Conservation (phyloP, 2,329 filamentous ascomycete species). For the Purpureocillium lavendulum region DNA sequence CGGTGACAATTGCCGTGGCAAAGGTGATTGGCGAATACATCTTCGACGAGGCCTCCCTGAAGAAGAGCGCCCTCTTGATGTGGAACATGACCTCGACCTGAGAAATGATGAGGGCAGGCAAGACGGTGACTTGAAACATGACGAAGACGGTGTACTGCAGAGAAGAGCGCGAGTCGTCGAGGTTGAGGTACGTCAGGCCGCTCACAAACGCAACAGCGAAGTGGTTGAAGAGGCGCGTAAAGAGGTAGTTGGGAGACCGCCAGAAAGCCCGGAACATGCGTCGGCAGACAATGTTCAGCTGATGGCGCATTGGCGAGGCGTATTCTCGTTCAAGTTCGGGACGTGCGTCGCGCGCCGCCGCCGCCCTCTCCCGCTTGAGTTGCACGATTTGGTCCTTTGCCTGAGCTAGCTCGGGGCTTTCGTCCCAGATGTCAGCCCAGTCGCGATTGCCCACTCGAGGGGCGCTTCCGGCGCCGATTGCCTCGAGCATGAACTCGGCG, state of each 20-base stretch:
- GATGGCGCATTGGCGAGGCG: slow-evolving; percentile 70
- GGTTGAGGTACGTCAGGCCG: slow-evolving; percentile 70
- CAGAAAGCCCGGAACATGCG: slow-evolving; percentile 75
- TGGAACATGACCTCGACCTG: slow-evolving; percentile 79
- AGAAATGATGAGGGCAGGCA: slow-evolving; percentile 74
- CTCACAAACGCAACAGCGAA: slow-evolving; percentile 69
- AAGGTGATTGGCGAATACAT: slow-evolving; percentile 80
- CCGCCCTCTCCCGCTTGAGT: slow-evolving; percentile 54
- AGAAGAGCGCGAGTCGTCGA: slow-evolving; percentile 66
- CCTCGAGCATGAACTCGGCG: slow-evolving; percentile 79
- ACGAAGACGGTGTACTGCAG: slow-evolving; percentile 84
- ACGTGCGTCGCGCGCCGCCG: slow-evolving; percentile 32
- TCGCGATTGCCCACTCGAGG: slow-evolving; percentile 66
- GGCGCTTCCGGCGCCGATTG: slow-evolving; percentile 66
- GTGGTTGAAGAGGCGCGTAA: slow-evolving; percentile 81
- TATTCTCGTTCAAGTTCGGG: slow-evolving; percentile 61
- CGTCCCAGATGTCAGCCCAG: slow-evolving; percentile 74
- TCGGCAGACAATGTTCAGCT: slow-evolving; percentile 65
- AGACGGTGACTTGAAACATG: slow-evolving; percentile 81
- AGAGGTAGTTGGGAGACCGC: slow-evolving; percentile 82
- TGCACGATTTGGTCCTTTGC: slow-evolving; percentile 58
- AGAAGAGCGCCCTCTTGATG: slow-evolving; percentile 71
- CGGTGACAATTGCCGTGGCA: slow-evolving; percentile 66
- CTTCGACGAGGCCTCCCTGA: slow-evolving; percentile 78
- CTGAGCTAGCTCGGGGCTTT: slow-evolving; percentile 60